phyloP scores from a whole-genome alignment of 1,284 basidiomycete species.

The Coniophora puteana region DNA sequence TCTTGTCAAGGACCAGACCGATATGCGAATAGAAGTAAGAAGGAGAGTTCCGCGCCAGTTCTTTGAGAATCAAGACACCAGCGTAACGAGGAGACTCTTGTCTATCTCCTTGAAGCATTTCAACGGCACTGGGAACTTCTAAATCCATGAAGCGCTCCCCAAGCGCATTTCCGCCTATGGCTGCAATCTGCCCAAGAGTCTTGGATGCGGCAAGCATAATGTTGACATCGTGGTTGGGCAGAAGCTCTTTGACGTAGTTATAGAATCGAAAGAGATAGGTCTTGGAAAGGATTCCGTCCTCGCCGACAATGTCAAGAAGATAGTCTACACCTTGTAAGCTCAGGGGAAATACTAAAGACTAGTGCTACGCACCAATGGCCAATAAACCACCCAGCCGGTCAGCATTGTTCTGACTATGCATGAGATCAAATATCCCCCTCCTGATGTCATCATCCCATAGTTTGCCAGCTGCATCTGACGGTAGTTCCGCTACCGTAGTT shows the following conservation, averaged over 20 bases:
- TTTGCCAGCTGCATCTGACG: conserved; percentile 71
- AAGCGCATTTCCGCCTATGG: conserved; percentile 77
- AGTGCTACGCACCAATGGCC: conserved; percentile 64
- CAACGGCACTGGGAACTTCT: conserved; percentile 80
- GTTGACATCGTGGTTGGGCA: conserved; percentile 80
- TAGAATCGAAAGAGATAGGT: conserved; percentile 83
- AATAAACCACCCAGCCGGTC: conserved; percentile 81
- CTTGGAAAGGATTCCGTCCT: conserved; percentile 74
- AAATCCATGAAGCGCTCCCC: conserved; percentile 87
- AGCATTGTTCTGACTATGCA: conserved; percentile 71
- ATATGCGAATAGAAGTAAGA: conserved; percentile 87
- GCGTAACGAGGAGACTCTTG: conserved; percentile 78
- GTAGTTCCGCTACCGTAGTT: conserved; percentile 69
- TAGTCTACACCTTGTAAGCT: conserved; percentile 47
- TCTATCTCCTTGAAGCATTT: conserved; percentile 72
- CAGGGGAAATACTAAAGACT: conserved; percentile 12
- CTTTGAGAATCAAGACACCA: conserved; percentile 86
- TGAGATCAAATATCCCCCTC: conserved; percentile 75
- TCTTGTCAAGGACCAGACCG: conserved; percentile 84
- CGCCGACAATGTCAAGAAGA: conserved; percentile 66
- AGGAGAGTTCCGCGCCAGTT: conserved; percentile 84
- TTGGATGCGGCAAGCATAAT: conserved; percentile 89
- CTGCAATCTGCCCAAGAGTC: conserved; percentile 78
- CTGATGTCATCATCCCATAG: conserved; percentile 83
- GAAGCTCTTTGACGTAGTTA: conserved; percentile 86